Conservation (phyloP, 2,329 filamentous ascomycete genomes). For the Aspergillus ustus region DNA sequence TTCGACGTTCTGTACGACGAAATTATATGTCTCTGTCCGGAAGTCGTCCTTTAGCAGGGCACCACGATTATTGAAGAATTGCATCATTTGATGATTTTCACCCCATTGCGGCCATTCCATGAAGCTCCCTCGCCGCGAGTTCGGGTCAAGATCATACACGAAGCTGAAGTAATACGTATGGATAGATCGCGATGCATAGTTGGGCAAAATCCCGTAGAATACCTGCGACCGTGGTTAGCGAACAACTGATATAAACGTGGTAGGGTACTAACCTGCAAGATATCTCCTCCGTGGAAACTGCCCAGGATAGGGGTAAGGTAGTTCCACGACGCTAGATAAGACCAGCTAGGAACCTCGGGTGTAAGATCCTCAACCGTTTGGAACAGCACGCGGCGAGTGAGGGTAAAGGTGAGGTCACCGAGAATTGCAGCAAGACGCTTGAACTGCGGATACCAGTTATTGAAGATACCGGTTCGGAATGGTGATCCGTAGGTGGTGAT, state of each 20-base stretch:
- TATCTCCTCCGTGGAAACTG: slow-evolving; percentile 74
- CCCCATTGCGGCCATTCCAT: slow-evolving; percentile 62
- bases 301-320: slow-evolving; percentile 73
- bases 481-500: slow-evolving; percentile 66
- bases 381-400: slow-evolving; percentile 71
- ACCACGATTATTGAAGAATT: slow-evolving; percentile 48
- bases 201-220: slow-evolving; percentile 67
- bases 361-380: slow-evolving; percentile 50
- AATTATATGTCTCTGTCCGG: slow-evolving; percentile 50
- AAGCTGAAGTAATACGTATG: slow-evolving; percentile 76
- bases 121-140: slow-evolving; percentile 53
- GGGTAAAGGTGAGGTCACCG: slow-evolving; percentile 75
- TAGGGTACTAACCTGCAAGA: slow-evolving; percentile 56
- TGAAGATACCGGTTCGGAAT: slow-evolving; percentile 70
- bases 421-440: slow-evolving; percentile 77
- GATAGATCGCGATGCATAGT: slow-evolving; percentile 64
- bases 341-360: slow-evolving; percentile 69
- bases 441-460: slow-evolving; percentile 76
- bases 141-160: slow-evolving; percentile 72
- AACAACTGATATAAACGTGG: neutral
- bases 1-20: slow-evolving; percentile 36
- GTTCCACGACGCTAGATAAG: slow-evolving; percentile 74
- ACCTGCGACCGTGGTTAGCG: slow-evolving; percentile 34
- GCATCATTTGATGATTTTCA: slow-evolving; percentile 54
- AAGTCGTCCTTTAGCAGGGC: slow-evolving; percentile 55